These are phyloP conservation scores for Botrytis elliptica DNA, from an alignment of 2,329 filamentous ascomycete genomes.

Conservation along the genomic window DNA sequence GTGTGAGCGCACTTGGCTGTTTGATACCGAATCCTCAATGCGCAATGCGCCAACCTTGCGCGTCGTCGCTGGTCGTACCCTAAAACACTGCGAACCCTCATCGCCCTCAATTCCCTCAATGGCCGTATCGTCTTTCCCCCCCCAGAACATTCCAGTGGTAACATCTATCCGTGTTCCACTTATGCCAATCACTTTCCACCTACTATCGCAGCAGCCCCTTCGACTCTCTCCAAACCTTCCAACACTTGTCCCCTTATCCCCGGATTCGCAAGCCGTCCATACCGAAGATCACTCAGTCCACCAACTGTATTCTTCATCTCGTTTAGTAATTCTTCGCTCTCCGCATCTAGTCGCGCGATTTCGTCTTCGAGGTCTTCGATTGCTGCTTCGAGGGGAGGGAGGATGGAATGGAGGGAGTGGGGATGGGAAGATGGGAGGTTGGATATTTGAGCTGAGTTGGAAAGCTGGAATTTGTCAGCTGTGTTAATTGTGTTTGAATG, in stretches of 20 bases:
- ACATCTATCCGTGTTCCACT: not conserved
- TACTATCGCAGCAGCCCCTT: conserved; percentile 36
- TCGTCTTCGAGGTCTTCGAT: conserved; percentile 65
- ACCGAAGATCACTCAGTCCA: conserved; percentile 76
- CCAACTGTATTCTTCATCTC: conserved; percentile 66
- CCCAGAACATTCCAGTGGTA: not conserved
- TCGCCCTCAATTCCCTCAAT: not conserved
- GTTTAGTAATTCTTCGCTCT: conserved; percentile 59
- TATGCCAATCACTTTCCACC: not conserved
- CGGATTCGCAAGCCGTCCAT: conserved; percentile 69
- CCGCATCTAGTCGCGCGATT: conserved; percentile 62
- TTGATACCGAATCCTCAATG: not conserved
- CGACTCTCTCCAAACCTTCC: conserved; percentile 62
- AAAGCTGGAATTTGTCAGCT: conserved; percentile 6
- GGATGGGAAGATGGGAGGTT: conserved; percentile 47
- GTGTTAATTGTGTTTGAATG: not conserved
- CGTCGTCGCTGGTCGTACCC: not conserved
- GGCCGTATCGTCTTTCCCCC: too few species aligned
- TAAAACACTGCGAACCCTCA: not conserved
- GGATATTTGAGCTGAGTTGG: conserved; percentile 33
- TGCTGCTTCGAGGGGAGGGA: conserved; percentile 69
- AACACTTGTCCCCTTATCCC: conserved; percentile 65
- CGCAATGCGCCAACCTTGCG: not conserved
- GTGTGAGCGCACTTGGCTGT: not conserved
- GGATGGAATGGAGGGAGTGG: conserved; percentile 63